A percentile compares a stretch with the other conserved stretches of the same genome.
Conservation (phyloP, 441 rosid genomes). For the Dalechampia spathulata region DNA sequence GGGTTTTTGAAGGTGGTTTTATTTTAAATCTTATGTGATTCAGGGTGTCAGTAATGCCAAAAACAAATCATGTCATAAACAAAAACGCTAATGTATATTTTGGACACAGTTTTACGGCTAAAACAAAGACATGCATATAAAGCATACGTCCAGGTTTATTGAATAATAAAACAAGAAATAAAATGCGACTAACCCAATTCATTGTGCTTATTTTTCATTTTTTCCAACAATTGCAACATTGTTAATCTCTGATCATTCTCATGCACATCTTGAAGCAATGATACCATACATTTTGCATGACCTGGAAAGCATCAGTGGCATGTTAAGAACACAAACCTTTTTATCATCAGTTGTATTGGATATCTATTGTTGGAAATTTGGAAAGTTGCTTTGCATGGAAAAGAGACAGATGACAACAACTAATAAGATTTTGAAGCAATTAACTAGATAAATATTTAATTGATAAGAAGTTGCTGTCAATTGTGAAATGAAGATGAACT, state of each 20-base stretch:
- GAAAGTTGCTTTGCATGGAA: too few relatives aligned
- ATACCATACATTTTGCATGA: conserved; percentile 55
- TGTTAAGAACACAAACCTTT: conserved; percentile 7
- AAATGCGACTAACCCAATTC: conserved; percentile 64
- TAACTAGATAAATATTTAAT: too few relatives aligned
- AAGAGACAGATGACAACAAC: too few relatives aligned
- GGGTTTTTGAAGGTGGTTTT: background rate
- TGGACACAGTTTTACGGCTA: background rate
- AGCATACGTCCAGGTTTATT: background rate
- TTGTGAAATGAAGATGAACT: background rate
- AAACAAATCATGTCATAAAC: background rate
- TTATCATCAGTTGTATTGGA: background rate
- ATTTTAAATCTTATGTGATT: background rate
- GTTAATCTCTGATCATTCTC: conserved; percentile 77
- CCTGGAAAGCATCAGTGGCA: conserved; percentile 35
- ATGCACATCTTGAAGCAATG: conserved; percentile 65
- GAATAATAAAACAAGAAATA: conserved; percentile 7
- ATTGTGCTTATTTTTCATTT: conserved; percentile 67
- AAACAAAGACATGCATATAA: background rate
- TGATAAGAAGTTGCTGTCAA: background rate
- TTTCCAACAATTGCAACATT: conserved; percentile 85
- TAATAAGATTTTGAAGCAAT: too few relatives aligned
- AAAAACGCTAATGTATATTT: background rate
- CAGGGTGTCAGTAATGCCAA: background rate
- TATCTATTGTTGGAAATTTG: too few relatives aligned